phyloP scores from a whole-genome alignment of 306 rosid species.

The Alnus rubra region DNA sequence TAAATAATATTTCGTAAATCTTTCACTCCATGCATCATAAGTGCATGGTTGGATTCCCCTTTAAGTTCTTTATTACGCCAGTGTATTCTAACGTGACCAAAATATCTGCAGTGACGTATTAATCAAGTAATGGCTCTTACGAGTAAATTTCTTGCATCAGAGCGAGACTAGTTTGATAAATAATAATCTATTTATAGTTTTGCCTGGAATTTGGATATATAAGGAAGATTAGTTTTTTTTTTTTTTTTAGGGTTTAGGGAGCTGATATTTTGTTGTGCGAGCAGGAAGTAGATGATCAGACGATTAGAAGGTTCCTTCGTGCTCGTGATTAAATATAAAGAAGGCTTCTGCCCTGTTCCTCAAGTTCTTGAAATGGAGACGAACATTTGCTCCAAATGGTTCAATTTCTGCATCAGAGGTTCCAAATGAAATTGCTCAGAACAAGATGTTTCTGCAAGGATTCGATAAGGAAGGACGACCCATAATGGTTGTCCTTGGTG shows the following conservation, averaged over 20 bases:
- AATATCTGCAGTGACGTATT: background rate
- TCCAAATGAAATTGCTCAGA: slow-evolving; percentile 46
- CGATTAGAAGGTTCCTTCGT: slow-evolving; percentile 54
- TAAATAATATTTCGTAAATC: no score
- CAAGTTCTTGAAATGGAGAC: slow-evolving; percentile 62
- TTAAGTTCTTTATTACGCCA: background rate
- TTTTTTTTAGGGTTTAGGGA: background rate
- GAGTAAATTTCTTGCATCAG: background rate
- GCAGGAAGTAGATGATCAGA: slow-evolving; percentile 61
- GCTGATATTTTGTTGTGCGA: background rate
- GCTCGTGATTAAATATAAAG: slow-evolving; percentile 58
- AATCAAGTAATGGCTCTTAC: background rate
- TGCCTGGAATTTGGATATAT: background rate
- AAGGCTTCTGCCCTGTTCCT: slow-evolving; percentile 55
- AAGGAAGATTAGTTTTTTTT: background rate
- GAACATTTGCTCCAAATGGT: slow-evolving; percentile 48
- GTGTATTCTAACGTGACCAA: background rate
- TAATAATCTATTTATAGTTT: background rate
- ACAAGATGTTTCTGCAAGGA: slow-evolving; percentile 51
- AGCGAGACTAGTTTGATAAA: background rate
- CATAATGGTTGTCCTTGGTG: slow-evolving; percentile 44
- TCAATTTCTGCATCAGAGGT: slow-evolving; percentile 43
- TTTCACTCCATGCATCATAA: background rate
- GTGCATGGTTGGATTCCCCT: background rate
- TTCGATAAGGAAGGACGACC: slow-evolving; percentile 62